These are phyloP conservation scores for Proliferodiscus dingleyae DNA, from an alignment of 2,329 filamentous ascomycete genomes.

Conservation along the genomic window DNA sequence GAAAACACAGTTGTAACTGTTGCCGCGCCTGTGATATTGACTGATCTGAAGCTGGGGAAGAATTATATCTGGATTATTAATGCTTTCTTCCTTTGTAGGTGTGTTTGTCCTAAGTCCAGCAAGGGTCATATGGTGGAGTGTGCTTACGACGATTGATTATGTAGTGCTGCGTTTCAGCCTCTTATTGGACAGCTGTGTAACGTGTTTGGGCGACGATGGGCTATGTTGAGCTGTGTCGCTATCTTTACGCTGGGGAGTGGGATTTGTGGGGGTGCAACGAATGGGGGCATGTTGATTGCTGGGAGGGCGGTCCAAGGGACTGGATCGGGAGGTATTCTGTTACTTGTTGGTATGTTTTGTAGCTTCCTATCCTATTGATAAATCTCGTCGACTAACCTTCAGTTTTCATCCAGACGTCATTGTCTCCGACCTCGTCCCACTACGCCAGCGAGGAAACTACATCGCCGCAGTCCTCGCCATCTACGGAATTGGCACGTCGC, in stretches of 20 bases:
- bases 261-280: slow-evolving; percentile 44
- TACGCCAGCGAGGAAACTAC: slow-evolving; percentile 41
- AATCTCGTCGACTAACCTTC: too few relatives aligned
- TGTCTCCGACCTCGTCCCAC: slow-evolving; percentile 43
- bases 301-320: slow-evolving; percentile 44
- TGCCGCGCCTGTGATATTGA: too few relatives aligned
- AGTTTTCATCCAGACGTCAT: too few relatives aligned
- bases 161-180: slow-evolving; percentile 43
- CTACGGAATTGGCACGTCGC: slow-evolving; percentile 13
- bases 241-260: slow-evolving; percentile 49
- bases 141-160: too few relatives aligned
- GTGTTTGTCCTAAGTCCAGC: too few relatives aligned
- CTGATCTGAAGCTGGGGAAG: too few relatives aligned
- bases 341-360: slow-evolving; percentile 39
- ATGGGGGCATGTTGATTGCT: slow-evolving; percentile 43
- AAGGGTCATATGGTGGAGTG: too few relatives aligned
- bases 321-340: slow-evolving; percentile 42
- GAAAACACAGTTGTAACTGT: too few relatives aligned
- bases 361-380: too few relatives aligned
- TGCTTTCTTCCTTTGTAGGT: too few relatives aligned
- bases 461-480: slow-evolving; percentile 27
- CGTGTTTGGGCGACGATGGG: slow-evolving; percentile 46
- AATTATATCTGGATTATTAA: too few relatives aligned
- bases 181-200: slow-evolving; percentile 46
- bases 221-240: slow-evolving; percentile 37